phyloP scores from a whole-genome alignment of 2,329 filamentous ascomycete genomes.

The Alternaria brassicae region DNA sequence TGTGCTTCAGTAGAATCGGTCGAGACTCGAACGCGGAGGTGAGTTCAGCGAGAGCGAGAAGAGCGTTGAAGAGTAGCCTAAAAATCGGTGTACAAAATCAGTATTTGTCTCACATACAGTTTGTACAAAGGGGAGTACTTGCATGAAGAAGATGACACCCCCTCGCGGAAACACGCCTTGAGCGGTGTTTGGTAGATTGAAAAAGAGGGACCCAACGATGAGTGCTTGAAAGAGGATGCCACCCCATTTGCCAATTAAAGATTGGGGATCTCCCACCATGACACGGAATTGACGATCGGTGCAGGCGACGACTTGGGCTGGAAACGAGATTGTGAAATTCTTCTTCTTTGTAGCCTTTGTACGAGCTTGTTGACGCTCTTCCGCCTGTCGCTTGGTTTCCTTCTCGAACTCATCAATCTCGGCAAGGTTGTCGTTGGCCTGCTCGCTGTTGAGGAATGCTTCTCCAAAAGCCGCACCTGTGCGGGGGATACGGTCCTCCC shows the following conservation, averaged over 20 bases:
- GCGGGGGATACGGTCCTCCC: conserved; percentile 63
- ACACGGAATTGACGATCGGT: conserved; percentile 56
- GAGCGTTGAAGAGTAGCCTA: conserved; percentile 65
- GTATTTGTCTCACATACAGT: not conserved
- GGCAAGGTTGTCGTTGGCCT: conserved; percentile 46
- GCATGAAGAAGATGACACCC: conserved; percentile 66
- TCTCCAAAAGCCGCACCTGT: conserved; percentile 64
- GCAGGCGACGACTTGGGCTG: conserved; percentile 50
- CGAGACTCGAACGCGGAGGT: conserved; percentile 67
- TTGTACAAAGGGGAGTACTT: not conserved
- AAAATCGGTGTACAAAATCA: not conserved
- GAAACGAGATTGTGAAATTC: conserved; percentile 51
- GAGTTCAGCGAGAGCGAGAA: conserved; percentile 67
- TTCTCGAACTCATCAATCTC: conserved; percentile 52
- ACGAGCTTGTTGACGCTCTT: conserved; percentile 42
- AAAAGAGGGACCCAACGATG: conserved; percentile 58
- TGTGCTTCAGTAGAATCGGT: conserved; percentile 73
- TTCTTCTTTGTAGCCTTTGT: conserved; percentile 52
- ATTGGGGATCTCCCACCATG: conserved; percentile 62
- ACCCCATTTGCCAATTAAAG: conserved; percentile 56
- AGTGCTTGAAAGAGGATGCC: conserved; percentile 52
- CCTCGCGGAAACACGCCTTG: conserved; percentile 66
- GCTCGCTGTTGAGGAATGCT: conserved; percentile 48
- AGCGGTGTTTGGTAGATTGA: conserved; percentile 60
- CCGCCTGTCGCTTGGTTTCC: conserved; percentile 39